These are phyloP conservation scores for Hypericum androsaemum DNA, from an alignment of 345 rosid genomes.

Conservation along the genomic window DNA sequence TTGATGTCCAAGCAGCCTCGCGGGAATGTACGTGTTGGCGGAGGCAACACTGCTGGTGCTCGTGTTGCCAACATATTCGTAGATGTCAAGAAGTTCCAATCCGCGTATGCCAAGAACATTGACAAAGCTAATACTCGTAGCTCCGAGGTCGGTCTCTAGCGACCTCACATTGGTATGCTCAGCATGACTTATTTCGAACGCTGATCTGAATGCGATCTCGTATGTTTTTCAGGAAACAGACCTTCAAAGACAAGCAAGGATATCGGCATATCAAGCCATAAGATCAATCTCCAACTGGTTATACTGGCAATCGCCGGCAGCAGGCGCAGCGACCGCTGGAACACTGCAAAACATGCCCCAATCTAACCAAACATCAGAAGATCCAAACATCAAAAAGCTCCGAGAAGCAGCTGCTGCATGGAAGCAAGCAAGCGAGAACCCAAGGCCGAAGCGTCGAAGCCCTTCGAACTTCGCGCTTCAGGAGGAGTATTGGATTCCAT, in stretches of 20 bases:
- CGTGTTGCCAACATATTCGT: slow-evolving; percentile 66
- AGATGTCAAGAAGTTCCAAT: slow-evolving; percentile 72
- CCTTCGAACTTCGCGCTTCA: slow-evolving; percentile 12
- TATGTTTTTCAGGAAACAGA: slow-evolving; percentile 30
- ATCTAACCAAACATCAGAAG: slow-evolving; percentile 18
- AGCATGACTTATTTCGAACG: no score
- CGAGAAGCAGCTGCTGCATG: slow-evolving; percentile 60
- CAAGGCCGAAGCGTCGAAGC: slow-evolving; percentile 10
- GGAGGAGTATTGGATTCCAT: slow-evolving; percentile 73
- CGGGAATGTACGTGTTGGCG: slow-evolving; percentile 73
- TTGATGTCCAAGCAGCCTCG: slow-evolving; percentile 90
- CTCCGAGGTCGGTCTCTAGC: slow-evolving; percentile 26
- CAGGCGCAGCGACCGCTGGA: slow-evolving; percentile 12
- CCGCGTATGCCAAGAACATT: slow-evolving; percentile 20
- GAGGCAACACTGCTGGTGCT: slow-evolving; percentile 40
- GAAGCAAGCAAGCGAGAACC: slow-evolving; percentile 29
- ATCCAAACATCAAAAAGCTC: slow-evolving; percentile 53
- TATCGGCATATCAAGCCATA: slow-evolving; percentile 57
- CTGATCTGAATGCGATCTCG: no score
- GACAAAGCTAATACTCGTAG: slow-evolving; percentile 21
- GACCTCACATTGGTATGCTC: no score
- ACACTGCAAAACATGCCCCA: slow-evolving; percentile 24
- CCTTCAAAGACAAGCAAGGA: slow-evolving; percentile 37
- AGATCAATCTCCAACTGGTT: slow-evolving; percentile 66
- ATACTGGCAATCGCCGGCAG: slow-evolving; percentile 60